Base-by-base conservation (phyloP, 192 early-diverging fungal genomes). In the Entomortierella beljakovae region DNA sequence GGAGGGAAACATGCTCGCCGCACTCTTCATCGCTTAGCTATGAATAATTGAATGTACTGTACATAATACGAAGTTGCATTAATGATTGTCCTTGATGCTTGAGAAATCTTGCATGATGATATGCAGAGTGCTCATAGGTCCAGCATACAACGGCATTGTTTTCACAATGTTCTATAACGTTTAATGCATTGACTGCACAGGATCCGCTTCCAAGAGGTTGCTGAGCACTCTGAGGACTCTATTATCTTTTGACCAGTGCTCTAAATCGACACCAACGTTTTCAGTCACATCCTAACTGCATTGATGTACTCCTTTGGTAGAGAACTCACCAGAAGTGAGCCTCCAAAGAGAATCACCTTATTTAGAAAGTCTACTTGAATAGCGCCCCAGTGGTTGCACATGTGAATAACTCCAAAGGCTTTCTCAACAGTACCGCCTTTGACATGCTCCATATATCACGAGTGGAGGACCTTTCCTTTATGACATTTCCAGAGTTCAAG, bases 111-210 rank as follows among this genome's bases (percentile, higher is more conserved):
- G 38, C 38, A 13, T 35, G 57, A 59, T 59, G 57, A 23, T 37
- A 23, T 4, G 34, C 57, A 59, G 57, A 38, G 8, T 35, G 34
- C 18, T 40, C 7, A 23, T 59, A 35, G 13, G 57, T 59, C 57
- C 57, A 59, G 7, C 3, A 7, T 23, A 22, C 35, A 8, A 42
- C 34, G 3, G 2, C 38, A 38, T 32, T 13, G 20, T 59, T 59
- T 11, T 38, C 33, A 6, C 11, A 13, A 16, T 32, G 16, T 42
- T 61, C 58, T 25, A 61, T 48, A 1, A 42, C 25, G 26, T 61
- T 61, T 7, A 32, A 3, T 42, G 58, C 58, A 43, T 46, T 61
- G 31, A 61, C n/a, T n/a, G 23, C 58, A 61, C 58, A 61, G 23
- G 58, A 61, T 61, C 58, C 58, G 31, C 58, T 61, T 32, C 23